A percentile compares a stretch with the other conserved stretches of the same genome.
Conservation (phyloP, 495 filamentous ascomycete species). For the Hyaloscypha variabilis region DNA sequence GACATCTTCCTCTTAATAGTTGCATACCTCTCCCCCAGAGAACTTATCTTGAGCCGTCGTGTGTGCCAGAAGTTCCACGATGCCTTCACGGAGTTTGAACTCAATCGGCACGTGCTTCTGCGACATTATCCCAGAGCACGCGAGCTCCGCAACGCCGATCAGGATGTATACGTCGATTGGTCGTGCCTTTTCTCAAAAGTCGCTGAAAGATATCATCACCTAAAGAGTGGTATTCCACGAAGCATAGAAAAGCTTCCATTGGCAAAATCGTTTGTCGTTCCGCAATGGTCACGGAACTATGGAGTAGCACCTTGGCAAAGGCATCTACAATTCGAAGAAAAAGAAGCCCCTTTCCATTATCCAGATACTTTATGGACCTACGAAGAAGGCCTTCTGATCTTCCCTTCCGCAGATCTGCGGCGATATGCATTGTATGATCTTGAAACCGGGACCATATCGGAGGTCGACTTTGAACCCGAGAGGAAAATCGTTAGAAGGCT, state of each 20-base stretch:
- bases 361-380: conserved; percentile 62
- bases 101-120: conserved; percentile 49
- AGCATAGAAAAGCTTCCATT: conserved; percentile 49
- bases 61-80: conserved; percentile 58
- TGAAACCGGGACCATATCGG: conserved; percentile 42
- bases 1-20: conserved; percentile 56
- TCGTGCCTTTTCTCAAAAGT: conserved; percentile 53
- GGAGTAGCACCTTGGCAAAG: conserved; percentile 60
- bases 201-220: conserved; percentile 57
- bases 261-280: conserved; percentile 32
- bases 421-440: conserved; percentile 59
- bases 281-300: conserved; percentile 40
- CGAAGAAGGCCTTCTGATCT: conserved; percentile 62
- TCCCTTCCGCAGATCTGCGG: conserved; percentile 45
- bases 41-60: conserved; percentile 55
- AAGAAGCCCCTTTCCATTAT: conserved; percentile 47
- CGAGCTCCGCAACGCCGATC: conserved; percentile 48
- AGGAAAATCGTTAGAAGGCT: conserved; percentile 61
- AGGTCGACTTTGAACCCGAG: conserved; percentile 57
- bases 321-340: conserved; percentile 50
- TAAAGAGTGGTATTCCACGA: conserved; percentile 51
- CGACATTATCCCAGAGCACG: conserved; percentile 56
- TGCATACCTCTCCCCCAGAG: conserved; percentile 51
- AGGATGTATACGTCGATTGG: conserved; percentile 35
- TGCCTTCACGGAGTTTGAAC: conserved; percentile 52